Conservation (phyloP, 2,329 filamentous ascomycete genomes). For the Zymoseptoria passerinii region DNA sequence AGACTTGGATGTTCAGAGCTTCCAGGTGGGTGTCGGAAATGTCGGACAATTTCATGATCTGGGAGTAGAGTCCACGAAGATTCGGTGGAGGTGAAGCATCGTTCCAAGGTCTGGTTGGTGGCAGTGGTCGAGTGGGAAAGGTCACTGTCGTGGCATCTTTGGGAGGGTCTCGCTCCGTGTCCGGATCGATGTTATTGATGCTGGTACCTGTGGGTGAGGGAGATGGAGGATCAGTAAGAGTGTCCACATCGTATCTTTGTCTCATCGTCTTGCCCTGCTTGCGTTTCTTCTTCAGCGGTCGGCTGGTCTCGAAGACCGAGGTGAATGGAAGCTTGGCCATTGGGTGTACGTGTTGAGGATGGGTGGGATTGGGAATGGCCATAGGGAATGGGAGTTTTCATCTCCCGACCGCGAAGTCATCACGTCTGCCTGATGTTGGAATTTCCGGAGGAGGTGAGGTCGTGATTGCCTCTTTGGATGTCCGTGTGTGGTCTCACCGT, state of each 20-base stretch:
- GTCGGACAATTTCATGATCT: conserved; percentile 35
- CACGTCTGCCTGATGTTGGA: neutral
- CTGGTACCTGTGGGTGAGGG: conserved; percentile 4
- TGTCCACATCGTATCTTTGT: neutral
- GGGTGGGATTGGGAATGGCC: neutral
- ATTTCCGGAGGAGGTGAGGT: neutral
- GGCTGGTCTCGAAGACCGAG: neutral
- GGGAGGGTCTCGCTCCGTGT: conserved; percentile 25
- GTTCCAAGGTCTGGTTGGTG: conserved; percentile 11
- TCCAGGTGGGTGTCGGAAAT: conserved; percentile 33
- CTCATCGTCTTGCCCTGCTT: neutral
- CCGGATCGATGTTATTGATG: conserved; percentile 19
- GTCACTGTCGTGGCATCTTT: conserved; percentile 18
- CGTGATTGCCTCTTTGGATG: neutral
- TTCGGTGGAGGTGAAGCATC: conserved; percentile 27
- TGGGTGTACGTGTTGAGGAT: neutral
- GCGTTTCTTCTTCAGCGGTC: neutral
- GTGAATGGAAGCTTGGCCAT: neutral
- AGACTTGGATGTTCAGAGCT: conserved; percentile 37
- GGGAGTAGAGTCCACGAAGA: conserved; percentile 37
- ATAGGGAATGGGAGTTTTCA: neutral
- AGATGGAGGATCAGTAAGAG: neutral
- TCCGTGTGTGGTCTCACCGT: neutral
- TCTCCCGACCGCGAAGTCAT: neutral
- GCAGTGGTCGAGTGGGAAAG: conserved; percentile 17